Base-by-base conservation (phyloP, 2,329 filamentous ascomycete species). In the Calonectria montana region DNA sequence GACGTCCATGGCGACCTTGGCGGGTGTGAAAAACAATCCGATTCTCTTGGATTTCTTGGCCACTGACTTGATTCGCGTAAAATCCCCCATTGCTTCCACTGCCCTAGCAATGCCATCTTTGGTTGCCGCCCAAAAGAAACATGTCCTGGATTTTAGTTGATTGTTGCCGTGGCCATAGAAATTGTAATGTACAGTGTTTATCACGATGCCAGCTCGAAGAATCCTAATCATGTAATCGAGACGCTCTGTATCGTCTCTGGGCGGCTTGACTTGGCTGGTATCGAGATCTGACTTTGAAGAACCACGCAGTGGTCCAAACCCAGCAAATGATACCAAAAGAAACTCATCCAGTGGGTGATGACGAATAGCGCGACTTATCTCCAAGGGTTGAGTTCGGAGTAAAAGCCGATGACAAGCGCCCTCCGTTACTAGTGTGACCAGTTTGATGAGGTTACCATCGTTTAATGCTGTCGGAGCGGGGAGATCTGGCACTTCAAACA, bases 151-250 rank as follows among this genome's bases (percentile, higher is more conserved):
- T 73, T 85, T 85, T 16, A 86, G 78, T 75, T 86, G 84, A 67
- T 83, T 85, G 65, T 85, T 85, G 73, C 83, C 85, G 74, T 86
- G 85, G 1, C 83, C 84, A 62, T 82, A 86, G 74, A 86, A 86
- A 69, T 84, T 78, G 74, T 86, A 86, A 1, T 77, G 74, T 0
- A 78, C 69, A 1, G 81, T 81, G 59, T 86, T 82, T 31, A 85
- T 70, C 39, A 86, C 75, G 29, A 83, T 43, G 23, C 57, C 84
- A 1, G 76, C 62, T 7, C 76, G 73, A 21, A 86, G 80, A 8
- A 86, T 65, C n/a, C 78, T 73, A 25, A 80, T 77, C 27, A 80
- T 76, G 69, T 84, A 86, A 31, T 84, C 82, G 8, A 79, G 78
- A 29, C 81, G 82, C 68, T 86, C 83, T 65, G 76, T 77, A 5